Evolutionary conservation across 2,329 filamentous ascomycete genomes (phyloP), one percentile per base, ranked within the genome.

Genomic region (Peltaster fructicola): DNA sequence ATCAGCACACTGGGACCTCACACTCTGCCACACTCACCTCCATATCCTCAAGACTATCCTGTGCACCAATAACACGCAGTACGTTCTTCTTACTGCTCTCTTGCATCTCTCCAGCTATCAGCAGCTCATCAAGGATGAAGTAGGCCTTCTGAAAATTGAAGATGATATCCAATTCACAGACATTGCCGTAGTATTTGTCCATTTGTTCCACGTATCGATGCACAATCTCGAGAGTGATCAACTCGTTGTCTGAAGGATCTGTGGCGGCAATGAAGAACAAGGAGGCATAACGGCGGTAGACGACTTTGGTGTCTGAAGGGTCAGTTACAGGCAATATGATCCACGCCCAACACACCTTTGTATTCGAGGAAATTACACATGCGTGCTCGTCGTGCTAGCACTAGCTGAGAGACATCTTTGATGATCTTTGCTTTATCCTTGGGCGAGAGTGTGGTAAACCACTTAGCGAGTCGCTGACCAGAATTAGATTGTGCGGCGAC

Each of bases 291-390:
- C 88, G 81, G 44, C 88, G 82, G 59, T 98, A 98, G 30, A 98
- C 85, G 41, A 98, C 84, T 59, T 98, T 98, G 42, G 79, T 90
- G 57, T 98, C 88, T 93, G 48, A 12, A 26, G 25, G 19, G n/a
- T n/a, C n/a, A n/a, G n/a, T n/a, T n/a, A n/a, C n/a, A n/a, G n/a
- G n/a, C n/a, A n/a, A n/a, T 15, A n/a, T n/a, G n/a, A n/a, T n/a
- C n/a, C n/a, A n/a, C n/a, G n/a, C n/a, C n/a, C n/a, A n/a, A n/a
- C n/a, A 24, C 40, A 90, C 85, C 85, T 72, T 98, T 98, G 57
- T 98, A 98, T 53, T 98, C 88, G 32, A 98, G 69, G 56, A 98
- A 98, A 59, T 98, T 98, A 69, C 88, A 98, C 88, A 98, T 98
- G 52, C 88, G 81, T 31, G 88, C 95, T 47, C 88, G 72, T 41